Conservation (phyloP, 352 stramenopile genomes). For the Aphanomyces euteiches region DNA sequence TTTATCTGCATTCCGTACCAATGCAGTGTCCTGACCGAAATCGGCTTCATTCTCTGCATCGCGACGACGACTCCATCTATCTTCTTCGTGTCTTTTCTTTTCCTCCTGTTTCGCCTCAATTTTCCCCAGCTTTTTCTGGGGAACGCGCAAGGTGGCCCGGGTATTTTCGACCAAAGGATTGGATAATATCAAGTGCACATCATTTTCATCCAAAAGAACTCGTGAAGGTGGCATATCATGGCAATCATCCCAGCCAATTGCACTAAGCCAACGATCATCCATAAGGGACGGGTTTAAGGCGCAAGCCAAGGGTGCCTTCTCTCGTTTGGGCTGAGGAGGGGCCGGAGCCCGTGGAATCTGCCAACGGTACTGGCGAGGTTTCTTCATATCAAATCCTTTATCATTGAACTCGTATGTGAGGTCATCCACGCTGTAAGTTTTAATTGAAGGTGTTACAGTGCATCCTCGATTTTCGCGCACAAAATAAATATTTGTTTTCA, state of each 20-base stretch:
- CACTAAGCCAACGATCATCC: constrained; percentile 63
- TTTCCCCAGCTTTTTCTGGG: constrained; percentile 73
- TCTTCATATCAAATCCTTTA: constrained; percentile 71
- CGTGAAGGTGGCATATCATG: constrained; percentile 79
- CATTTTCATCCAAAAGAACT: constrained; percentile 80
- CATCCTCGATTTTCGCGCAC: no score
- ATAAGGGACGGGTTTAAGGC: constrained; percentile 68
- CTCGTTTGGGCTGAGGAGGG: constrained; percentile 37
- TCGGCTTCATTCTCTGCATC: no score
- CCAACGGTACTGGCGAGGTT: constrained; percentile 72
- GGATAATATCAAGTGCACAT: constrained; percentile 71
- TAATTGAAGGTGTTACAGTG: no score
- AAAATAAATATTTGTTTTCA: no score
- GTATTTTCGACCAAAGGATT: constrained; percentile 74
- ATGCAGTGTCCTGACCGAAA: constrained; percentile 70
- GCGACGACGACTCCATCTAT: no score
- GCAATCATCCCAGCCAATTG: constrained; percentile 75
- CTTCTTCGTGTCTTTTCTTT: constrained; percentile 75
- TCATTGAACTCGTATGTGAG: not conserved
- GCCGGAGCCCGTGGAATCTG: constrained; percentile 36
- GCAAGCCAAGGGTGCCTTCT: constrained; percentile 33
- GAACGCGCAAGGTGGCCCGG: constrained; percentile 75
- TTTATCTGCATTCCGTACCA: constrained; percentile 50
- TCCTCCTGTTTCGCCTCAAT: constrained; percentile 60
- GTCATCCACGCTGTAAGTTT: not conserved